A percentile compares a stretch with the other conserved stretches of the same genome.
phyloP scores from a whole-genome alignment of 306 rosid species.

The Nissolia schottii region DNA sequence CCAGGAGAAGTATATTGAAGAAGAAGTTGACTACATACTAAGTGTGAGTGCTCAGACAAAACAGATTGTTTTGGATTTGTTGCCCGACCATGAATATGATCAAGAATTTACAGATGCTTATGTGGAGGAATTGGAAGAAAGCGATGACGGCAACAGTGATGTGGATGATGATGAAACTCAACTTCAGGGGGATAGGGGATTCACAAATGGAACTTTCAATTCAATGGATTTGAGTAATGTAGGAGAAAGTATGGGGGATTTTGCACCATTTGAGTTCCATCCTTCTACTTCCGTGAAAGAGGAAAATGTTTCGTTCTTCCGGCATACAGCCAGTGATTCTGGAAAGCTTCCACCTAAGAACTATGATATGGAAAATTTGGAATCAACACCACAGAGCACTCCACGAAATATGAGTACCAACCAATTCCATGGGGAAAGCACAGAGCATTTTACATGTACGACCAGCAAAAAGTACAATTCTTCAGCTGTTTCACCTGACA shows the following conservation, averaged over 20 bases:
- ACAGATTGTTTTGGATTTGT: conserved; percentile 57
- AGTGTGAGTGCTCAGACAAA: conserved; percentile 66
- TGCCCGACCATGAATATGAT: conserved; percentile 51
- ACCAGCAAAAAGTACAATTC: background rate
- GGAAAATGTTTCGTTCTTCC: conserved; percentile 16
- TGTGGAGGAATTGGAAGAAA: conserved; percentile 62
- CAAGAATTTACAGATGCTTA: conserved; percentile 65
- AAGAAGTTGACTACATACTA: conserved; percentile 64
- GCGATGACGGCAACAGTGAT: conserved; percentile 40
- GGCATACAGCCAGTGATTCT: background rate
- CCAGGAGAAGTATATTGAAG: conserved; percentile 43
- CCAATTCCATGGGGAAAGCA: conserved; percentile 11
- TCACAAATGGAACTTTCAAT: background rate
- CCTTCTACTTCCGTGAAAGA: conserved; percentile 12
- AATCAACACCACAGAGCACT: background rate
- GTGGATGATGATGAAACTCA: conserved; percentile 18
- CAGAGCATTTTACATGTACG: background rate
- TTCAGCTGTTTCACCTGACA: conserved; percentile 9
- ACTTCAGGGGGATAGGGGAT: conserved; percentile 21
- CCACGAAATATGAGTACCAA: background rate
- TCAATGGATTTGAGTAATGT: conserved; percentile 23
- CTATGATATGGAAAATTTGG: conserved; percentile 7
- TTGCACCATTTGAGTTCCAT: conserved; percentile 29
- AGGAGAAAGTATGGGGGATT: conserved; percentile 63
- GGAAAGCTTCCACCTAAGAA: conserved; percentile 14